These are phyloP conservation scores for Diaporthe velutina DNA, from an alignment of 2,329 filamentous ascomycete genomes.

Conservation along the genomic window DNA sequence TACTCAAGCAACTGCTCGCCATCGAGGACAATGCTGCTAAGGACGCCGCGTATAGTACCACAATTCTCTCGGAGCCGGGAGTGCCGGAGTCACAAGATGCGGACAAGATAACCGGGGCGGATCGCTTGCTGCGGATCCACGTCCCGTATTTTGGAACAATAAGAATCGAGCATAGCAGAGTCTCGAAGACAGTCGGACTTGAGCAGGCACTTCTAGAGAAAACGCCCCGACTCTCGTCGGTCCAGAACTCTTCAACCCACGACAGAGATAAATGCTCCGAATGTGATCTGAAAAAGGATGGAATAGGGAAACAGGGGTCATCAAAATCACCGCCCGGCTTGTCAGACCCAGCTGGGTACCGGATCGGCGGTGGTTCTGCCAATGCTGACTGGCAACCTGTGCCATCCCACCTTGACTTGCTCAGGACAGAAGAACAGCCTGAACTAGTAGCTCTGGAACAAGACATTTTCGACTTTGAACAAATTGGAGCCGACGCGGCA, in stretches of 20 bases:
- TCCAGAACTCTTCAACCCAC: not conserved
- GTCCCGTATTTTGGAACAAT: slow-evolving; percentile 59
- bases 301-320: not conserved
- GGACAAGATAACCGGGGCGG: slow-evolving; percentile 41
- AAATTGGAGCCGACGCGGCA: not conserved
- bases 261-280: not conserved
- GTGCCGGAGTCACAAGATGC: slow-evolving; percentile 43
- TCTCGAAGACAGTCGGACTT: not conserved
- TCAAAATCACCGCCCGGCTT: not conserved
- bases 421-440: not conserved
- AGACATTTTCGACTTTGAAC: not conserved
- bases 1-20: slow-evolving; percentile 52
- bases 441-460: not conserved
- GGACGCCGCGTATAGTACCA: slow-evolving; percentile 46
- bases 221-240: not conserved
- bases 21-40: slow-evolving; percentile 53
- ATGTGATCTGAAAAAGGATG: too few species aligned
- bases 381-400: slow-evolving; percentile 16
- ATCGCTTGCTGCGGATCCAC: slow-evolving; percentile 49
- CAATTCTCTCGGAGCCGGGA: slow-evolving; percentile 39
- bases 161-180: slow-evolving; percentile 46
- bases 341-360: not conserved
- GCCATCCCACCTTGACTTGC: not conserved
- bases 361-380: not conserved
- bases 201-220: not conserved